These are phyloP conservation scores for Jacaranda copaia DNA, from an alignment of 257 asterid species.

Conservation along the genomic window DNA sequence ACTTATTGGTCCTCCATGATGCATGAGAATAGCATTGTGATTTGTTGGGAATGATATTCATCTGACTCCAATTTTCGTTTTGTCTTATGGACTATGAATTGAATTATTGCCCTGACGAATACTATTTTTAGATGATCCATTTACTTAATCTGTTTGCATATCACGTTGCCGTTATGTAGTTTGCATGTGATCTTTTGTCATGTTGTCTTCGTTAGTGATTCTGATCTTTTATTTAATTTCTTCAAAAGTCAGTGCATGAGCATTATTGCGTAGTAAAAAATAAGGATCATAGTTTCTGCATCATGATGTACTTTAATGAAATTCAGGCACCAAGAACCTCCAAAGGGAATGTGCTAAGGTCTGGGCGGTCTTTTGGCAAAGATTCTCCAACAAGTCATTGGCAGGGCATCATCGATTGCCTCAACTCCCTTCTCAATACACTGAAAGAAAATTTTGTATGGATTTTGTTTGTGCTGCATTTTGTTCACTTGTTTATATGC, in stretches of 20 bases:
- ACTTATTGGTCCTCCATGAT: too few relatives aligned
- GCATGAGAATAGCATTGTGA: too few relatives aligned
- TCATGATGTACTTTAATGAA: slow-evolving; percentile 34
- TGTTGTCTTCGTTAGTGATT: too few relatives aligned
- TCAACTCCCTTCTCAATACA: slow-evolving; percentile 80
- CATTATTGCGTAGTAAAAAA: neutral
- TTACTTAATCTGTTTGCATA: too few relatives aligned
- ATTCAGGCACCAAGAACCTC: slow-evolving; percentile 92
- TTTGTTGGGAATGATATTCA: too few relatives aligned
- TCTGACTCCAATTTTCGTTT: too few relatives aligned
- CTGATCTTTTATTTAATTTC: neutral
- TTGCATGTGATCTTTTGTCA: too few relatives aligned
- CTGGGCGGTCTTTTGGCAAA: slow-evolving; percentile 90
- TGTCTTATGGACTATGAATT: too few relatives aligned
- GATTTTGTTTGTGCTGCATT: slow-evolving; percentile 11
- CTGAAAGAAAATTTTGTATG: slow-evolving; percentile 94
- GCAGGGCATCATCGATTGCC: slow-evolving; percentile 90
- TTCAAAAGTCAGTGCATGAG: too few relatives aligned
- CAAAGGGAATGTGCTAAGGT: slow-evolving; percentile 83
- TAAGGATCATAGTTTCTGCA: neutral
- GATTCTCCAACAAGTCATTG: slow-evolving; percentile 85
- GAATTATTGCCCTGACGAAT: too few relatives aligned
- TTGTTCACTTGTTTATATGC: neutral
- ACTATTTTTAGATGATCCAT: too few relatives aligned
- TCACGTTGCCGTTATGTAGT: too few relatives aligned